Conservation (phyloP, 805 yeast genomes). For the Candida rishiriensis region DNA sequence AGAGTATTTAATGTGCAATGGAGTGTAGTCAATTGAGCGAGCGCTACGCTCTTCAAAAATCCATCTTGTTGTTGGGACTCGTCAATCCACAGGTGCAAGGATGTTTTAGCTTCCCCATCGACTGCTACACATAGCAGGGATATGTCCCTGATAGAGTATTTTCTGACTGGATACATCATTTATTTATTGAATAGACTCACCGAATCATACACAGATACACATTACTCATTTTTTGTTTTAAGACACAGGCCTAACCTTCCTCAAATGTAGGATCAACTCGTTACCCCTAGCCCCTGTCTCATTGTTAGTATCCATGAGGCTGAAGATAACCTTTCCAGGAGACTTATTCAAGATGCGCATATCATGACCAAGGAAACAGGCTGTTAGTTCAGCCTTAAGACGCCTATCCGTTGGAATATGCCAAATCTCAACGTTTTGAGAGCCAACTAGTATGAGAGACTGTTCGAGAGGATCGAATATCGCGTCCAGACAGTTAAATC, state of each 20-base stretch:
- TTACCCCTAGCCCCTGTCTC: conserved; percentile 8
- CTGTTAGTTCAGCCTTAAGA: conserved; percentile 17
- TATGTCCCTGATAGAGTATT: no score
- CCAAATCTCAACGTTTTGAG: conserved; percentile 26
- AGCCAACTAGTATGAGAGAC: conserved; percentile 19
- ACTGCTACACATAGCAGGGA: no score
- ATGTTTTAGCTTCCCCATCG: no score
- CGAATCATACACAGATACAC: no score
- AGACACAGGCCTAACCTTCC: conserved; percentile 3
- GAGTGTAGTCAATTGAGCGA: no score
- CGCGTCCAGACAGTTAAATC: conserved; percentile 23
- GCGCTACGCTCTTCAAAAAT: no score
- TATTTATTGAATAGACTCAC: no score
- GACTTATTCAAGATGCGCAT: conserved; percentile 21
- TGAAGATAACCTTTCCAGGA: conserved; percentile 26
- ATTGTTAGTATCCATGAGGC: conserved; percentile 12
- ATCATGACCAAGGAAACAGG: conserved; percentile 22
- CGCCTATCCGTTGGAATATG: conserved; percentile 17
- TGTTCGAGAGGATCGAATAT: conserved; percentile 25
- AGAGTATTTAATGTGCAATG: no score
- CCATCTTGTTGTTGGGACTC: no score
- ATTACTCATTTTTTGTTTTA: no score
- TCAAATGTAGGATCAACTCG: conserved; percentile 15
- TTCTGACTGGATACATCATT: no score
- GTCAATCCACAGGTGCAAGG: no score